These are phyloP conservation scores for Neurospora discreta DNA, from an alignment of 495 filamentous ascomycete species.

Conservation along the genomic window DNA sequence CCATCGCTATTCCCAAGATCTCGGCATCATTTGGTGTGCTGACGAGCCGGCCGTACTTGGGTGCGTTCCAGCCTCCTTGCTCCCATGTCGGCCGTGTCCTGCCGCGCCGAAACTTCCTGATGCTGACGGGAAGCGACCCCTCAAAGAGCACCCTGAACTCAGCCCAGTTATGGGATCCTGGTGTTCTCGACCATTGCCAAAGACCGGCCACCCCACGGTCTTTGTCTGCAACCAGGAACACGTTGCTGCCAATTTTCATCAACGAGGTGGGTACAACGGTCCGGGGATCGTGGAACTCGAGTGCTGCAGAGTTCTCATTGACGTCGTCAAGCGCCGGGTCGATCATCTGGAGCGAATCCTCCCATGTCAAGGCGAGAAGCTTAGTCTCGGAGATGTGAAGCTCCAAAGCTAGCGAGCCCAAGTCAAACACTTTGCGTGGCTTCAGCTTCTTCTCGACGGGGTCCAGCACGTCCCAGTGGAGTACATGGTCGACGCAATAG, in stretches of 20 bases:
- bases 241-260: constrained; percentile 10
- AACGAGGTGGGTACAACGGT: neutral
- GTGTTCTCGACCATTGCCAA: constrained; percentile 32
- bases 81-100: constrained; percentile 34
- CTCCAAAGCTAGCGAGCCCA: constrained; percentile 33
- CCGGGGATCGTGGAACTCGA: neutral
- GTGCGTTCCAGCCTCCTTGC: constrained; percentile 10
- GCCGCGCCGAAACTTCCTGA: constrained; percentile 37
- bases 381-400: constrained; percentile 28
- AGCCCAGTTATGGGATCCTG: constrained; percentile 11
- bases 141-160: constrained; percentile 39
- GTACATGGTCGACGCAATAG: constrained; percentile 27
- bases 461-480: constrained; percentile 39
- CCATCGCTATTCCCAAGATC: constrained; percentile 51
- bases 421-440: constrained; percentile 19
- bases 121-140: constrained; percentile 36
- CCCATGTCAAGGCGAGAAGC: constrained; percentile 31
- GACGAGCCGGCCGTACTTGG: constrained; percentile 19
- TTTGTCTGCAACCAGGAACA: constrained; percentile 37
- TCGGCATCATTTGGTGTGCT: constrained; percentile 25
- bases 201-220: constrained; percentile 38
- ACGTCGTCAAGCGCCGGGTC: constrained; percentile 11
- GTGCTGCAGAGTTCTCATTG: neutral
- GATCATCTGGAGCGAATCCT: constrained; percentile 37
- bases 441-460: constrained; percentile 31